Percentiles rank a stretch among this genome's conserved stretches.
These are phyloP conservation scores for Penicillium griseofulvum DNA, from an alignment of 2,329 filamentous ascomycete species.

Conservation along the genomic window DNA sequence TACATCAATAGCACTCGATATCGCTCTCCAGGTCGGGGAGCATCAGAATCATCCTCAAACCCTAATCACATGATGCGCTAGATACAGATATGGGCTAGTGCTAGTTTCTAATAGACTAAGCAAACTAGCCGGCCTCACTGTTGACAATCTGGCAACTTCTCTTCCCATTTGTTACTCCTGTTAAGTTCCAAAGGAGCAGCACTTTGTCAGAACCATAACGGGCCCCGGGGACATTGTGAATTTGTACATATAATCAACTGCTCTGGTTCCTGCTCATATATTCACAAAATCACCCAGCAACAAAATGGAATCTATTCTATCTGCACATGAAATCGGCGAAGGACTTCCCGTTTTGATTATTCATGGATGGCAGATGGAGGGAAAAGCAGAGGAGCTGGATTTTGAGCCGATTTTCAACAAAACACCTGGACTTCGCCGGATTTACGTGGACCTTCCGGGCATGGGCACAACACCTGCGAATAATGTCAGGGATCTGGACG, in stretches of 20 bases:
- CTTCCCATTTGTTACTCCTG: too few relatives aligned
- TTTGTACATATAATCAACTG: neutral
- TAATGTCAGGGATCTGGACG: constrained; percentile 25
- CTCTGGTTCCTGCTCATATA: neutral
- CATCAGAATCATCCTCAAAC: too few relatives aligned
- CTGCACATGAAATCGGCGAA: constrained; percentile 24
- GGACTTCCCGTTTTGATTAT: constrained; percentile 29
- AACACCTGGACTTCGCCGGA: constrained; percentile 20
- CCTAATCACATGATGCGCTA: too few relatives aligned
- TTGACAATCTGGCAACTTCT: too few relatives aligned
- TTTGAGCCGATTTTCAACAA: constrained; percentile 31
- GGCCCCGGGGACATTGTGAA: neutral
- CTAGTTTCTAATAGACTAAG: too few relatives aligned
- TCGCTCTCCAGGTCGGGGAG: too few relatives aligned
- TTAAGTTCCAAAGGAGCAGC: neutral
- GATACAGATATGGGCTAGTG: too few relatives aligned
- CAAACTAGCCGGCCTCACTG: too few relatives aligned
- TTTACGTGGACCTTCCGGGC: constrained; percentile 32
- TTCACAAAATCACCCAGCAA: neutral
- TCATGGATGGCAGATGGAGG: constrained; percentile 28
- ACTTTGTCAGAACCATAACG: neutral
- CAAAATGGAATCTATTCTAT: constrained; percentile 20
- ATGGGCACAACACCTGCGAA: constrained; percentile 30
- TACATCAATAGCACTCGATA: too few relatives aligned
- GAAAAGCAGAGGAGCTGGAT: constrained; percentile 23